Conservation (phyloP, 169 alveolate genomes). For the Eimeria falciformis region DNA sequence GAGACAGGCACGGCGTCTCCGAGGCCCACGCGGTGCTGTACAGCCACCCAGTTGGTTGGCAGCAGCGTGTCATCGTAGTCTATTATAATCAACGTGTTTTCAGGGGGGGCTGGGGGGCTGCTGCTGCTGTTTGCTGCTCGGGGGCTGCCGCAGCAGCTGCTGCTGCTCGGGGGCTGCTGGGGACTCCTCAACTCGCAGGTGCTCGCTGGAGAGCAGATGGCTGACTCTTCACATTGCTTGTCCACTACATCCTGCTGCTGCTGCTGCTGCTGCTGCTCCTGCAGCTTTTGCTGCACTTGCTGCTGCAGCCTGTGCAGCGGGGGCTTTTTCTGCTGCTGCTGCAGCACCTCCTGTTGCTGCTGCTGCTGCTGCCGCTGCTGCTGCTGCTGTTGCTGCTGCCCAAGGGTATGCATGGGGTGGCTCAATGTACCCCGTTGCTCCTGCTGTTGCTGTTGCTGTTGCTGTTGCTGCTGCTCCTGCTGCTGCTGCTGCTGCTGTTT, state of each 20-base stretch:
- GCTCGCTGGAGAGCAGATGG: background rate
- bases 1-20: constrained; percentile 80
- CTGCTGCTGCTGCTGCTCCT: constrained; percentile 11
- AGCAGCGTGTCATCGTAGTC: constrained; percentile 92
- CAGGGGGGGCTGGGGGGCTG: constrained; percentile 40
- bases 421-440: background rate
- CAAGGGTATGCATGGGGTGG: background rate
- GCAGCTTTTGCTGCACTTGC: background rate
- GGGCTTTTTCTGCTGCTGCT: background rate
- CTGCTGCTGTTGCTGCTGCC: constrained; percentile 15
- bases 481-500: background rate
- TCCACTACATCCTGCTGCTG: background rate
- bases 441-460: constrained; percentile 56
- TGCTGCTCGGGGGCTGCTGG: constrained; percentile 11
- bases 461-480: constrained; percentile 35
- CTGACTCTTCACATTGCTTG: background rate
- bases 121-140: background rate
- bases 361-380: constrained; percentile 16
- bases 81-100: constrained; percentile 85
- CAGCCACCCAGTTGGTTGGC: constrained; percentile 88
- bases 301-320: background rate
- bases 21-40: constrained; percentile 78
- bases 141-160: constrained; percentile 9
- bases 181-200: too few species aligned
- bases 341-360: background rate